These are phyloP conservation scores for Obelidium mucronatum DNA, from an alignment of 192 early-diverging fungal genomes.

Conservation along the genomic window DNA sequence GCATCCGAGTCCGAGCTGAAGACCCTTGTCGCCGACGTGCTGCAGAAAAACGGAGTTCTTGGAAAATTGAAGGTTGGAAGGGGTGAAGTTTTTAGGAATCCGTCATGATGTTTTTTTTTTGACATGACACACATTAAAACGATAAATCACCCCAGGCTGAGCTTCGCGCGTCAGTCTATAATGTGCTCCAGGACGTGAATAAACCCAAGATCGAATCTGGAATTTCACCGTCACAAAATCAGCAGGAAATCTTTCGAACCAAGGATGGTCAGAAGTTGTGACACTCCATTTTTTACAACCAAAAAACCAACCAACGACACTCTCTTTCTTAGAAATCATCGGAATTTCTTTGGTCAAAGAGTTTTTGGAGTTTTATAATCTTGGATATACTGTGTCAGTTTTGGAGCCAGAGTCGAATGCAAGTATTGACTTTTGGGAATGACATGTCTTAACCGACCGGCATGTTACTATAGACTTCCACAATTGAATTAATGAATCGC, in stretches of 20 bases:
- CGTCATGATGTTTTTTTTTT: not conserved
- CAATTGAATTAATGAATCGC: not conserved
- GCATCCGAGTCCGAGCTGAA: conserved; percentile 21
- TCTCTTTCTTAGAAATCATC: not conserved
- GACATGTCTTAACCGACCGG: not conserved
- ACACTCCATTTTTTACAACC: not conserved
- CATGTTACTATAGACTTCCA: not conserved
- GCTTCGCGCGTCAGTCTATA: conserved; percentile 21
- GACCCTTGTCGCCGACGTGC: conserved; percentile 8
- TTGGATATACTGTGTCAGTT: conserved; percentile 26
- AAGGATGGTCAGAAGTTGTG: conserved; percentile 12
- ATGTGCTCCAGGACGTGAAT: conserved; percentile 12
- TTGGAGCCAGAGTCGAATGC: conserved; percentile 17
- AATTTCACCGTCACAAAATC: not conserved
- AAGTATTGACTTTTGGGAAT: not conserved
- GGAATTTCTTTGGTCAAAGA: conserved; percentile 10
- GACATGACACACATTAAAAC: not conserved
- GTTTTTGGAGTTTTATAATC: conserved; percentile 23
- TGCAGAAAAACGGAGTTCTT: conserved; percentile 22
- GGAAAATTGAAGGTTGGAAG: conserved; percentile 24
- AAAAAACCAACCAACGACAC: not conserved
- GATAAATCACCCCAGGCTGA: conserved; percentile 4
- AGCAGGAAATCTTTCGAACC: no score
- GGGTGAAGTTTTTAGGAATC: not conserved
- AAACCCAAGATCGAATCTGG: not conserved